Evolutionary conservation across 2,329 filamentous ascomycete genomes (phyloP).

Genomic region (Penicillium italicum): DNA sequence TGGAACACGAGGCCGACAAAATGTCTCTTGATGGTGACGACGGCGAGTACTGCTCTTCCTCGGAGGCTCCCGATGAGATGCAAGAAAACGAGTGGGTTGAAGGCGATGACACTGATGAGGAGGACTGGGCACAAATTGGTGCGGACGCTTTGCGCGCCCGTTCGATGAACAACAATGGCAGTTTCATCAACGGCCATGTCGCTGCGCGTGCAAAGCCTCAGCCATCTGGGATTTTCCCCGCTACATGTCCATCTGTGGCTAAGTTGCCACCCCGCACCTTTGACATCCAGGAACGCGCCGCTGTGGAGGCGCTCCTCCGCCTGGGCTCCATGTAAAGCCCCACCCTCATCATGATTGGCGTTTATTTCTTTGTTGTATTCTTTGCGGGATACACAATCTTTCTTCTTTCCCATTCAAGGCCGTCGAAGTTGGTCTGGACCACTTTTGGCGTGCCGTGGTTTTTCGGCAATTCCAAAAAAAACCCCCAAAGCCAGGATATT

Average conservation of each 20-base stretch:
- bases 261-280: slow-evolving; percentile 40
- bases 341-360: slow-evolving; percentile 25
- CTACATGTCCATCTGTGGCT: slow-evolving; percentile 38
- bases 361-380: slow-evolving; percentile 12
- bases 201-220: slow-evolving; percentile 22
- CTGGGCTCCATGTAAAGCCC: slow-evolving; percentile 47
- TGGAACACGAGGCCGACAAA: slow-evolving; percentile 85
- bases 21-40: slow-evolving; percentile 82
- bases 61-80: slow-evolving; percentile 63
- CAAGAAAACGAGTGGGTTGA: slow-evolving; percentile 76
- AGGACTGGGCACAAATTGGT: slow-evolving; percentile 90
- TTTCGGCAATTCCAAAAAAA: slow-evolving; percentile 13
- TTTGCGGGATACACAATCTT: neutral
- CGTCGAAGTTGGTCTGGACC: slow-evolving; percentile 29
- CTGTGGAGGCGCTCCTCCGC: slow-evolving; percentile 48
- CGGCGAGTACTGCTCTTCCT: slow-evolving; percentile 65
- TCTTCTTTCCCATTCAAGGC: slow-evolving; percentile 14
- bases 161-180: slow-evolving; percentile 49
- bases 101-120: slow-evolving; percentile 86
- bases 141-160: slow-evolving; percentile 75
- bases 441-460: slow-evolving; percentile 16
- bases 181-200: slow-evolving; percentile 31
- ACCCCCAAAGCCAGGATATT: slow-evolving; percentile 5
- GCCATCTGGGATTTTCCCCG: slow-evolving; percentile 17
- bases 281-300: slow-evolving; percentile 45